Percentiles rank a stretch among this genome's conserved stretches.
Conservation (phyloP, 257 asterid species). For the Scutellaria baicalensis region DNA sequence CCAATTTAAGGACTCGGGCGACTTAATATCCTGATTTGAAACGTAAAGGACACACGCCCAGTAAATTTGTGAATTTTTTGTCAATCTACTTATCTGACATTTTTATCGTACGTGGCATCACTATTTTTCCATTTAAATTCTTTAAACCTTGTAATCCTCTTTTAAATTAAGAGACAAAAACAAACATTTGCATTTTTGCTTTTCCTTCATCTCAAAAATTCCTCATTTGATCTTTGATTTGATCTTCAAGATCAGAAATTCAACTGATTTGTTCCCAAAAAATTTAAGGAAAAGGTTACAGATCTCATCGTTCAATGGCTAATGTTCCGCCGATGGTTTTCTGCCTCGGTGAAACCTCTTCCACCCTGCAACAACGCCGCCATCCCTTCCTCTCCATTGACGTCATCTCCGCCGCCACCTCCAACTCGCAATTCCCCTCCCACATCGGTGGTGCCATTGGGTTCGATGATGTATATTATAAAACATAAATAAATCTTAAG, state of each 20-base stretch:
- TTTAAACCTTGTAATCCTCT: too few species aligned
- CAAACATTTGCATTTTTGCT: neutral
- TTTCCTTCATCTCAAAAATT: neutral
- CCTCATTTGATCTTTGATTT: neutral
- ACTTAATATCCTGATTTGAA: too few species aligned
- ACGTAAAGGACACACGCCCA: too few species aligned
- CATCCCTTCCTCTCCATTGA: conserved; percentile 80
- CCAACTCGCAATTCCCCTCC: conserved; percentile 43
- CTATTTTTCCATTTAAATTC: too few species aligned
- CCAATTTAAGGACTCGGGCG: too few species aligned
- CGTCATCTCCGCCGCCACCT: conserved; percentile 44
- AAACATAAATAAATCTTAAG: too few species aligned
- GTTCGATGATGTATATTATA: conserved; percentile 72
- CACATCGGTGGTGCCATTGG: conserved; percentile 25
- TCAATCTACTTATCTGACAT: too few species aligned
- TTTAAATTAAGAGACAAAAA: too few species aligned
- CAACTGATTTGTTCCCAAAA: neutral
- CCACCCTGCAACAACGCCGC: conserved; percentile 37
- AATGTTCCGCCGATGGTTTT: conserved; percentile 66
- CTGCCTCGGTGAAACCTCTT: conserved; percentile 58
- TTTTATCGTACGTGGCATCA: too few species aligned
- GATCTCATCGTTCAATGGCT: conserved; percentile 43
- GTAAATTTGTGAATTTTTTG: too few species aligned
- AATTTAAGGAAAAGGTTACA: neutral
- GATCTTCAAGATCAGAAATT: neutral